These are phyloP conservation scores for Phlebiopsis gigantea DNA, from an alignment of 768 basidiomycete species.

Conservation along the genomic window DNA sequence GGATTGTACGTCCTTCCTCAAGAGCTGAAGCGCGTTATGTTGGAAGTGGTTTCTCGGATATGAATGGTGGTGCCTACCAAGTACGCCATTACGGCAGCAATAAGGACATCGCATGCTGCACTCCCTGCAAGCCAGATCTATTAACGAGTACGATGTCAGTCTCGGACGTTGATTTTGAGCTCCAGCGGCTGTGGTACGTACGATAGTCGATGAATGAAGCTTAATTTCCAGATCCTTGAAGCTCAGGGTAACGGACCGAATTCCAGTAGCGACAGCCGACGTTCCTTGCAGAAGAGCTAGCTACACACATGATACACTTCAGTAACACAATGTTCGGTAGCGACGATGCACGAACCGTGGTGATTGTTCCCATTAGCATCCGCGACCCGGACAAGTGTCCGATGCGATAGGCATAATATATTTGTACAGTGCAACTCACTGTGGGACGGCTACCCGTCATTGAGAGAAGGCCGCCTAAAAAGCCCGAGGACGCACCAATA, in stretches of 20 bases:
- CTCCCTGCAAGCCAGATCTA: constrained; percentile 22
- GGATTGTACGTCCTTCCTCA: not conserved
- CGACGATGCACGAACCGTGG: not conserved
- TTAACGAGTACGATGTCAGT: not conserved
- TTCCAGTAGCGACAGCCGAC: not conserved
- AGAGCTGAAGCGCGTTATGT: not conserved
- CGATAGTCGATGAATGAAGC: not conserved
- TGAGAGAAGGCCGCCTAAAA: not conserved
- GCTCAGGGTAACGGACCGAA: not conserved
- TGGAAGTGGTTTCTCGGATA: not conserved
- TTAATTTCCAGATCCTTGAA: not conserved
- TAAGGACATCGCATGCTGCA: constrained; percentile 22
- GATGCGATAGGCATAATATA: constrained; percentile 5
- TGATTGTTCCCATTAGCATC: not conserved
- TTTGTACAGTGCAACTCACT: constrained; percentile 4
- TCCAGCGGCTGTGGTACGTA: not conserved
- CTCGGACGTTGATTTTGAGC: not conserved
- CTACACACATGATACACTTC: not conserved
- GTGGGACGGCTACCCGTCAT: too few species aligned
- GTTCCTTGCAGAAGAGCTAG: not conserved
- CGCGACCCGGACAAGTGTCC: not conserved
- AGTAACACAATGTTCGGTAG: too few species aligned
- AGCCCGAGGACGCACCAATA: constrained; percentile 3
- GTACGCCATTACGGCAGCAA: constrained; percentile 20
- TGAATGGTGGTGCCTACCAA: constrained; percentile 11